Conservation (phyloP, 768 basidiomycete species). For the Hydnum rufescens region DNA sequence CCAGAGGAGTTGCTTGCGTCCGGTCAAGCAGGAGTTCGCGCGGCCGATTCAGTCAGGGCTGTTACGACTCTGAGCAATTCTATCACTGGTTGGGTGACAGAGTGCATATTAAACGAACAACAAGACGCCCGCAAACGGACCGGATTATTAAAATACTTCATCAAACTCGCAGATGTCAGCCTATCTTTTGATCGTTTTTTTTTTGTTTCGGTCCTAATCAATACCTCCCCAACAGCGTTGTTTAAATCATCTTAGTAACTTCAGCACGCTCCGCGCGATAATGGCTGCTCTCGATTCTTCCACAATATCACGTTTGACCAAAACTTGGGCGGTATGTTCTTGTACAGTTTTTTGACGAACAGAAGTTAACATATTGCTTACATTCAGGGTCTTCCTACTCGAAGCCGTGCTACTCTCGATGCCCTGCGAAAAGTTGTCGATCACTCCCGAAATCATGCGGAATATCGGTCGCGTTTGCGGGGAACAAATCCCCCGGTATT, state of each 20-base stretch:
- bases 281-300: constrained; percentile 90
- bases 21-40: constrained; percentile 46
- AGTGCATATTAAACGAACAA: constrained; percentile 83
- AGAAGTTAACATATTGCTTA: constrained; percentile 2
- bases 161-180: constrained; percentile 81
- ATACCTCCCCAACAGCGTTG: constrained; percentile 41
- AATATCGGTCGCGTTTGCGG: constrained; percentile 74
- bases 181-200: constrained; percentile 5
- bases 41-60: constrained; percentile 54
- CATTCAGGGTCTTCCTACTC: constrained; percentile 57
- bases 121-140: constrained; percentile 72
- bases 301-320: constrained; percentile 75
- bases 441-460: constrained; percentile 73
- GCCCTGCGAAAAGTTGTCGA: constrained; percentile 70
- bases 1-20: constrained; percentile 79
- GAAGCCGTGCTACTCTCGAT: constrained; percentile 65
- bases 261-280: constrained; percentile 80
- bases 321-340: constrained; percentile 74
- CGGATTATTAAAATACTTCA: constrained; percentile 66
- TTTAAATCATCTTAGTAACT: constrained; percentile 53
- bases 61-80: constrained; percentile 78
- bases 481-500: constrained; percentile 83
- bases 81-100: constrained; percentile 91
- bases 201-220: not conserved
- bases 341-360: not conserved